phyloP scores from a whole-genome alignment of 2,329 filamentous ascomycete species.

The Trichophyton simii region DNA sequence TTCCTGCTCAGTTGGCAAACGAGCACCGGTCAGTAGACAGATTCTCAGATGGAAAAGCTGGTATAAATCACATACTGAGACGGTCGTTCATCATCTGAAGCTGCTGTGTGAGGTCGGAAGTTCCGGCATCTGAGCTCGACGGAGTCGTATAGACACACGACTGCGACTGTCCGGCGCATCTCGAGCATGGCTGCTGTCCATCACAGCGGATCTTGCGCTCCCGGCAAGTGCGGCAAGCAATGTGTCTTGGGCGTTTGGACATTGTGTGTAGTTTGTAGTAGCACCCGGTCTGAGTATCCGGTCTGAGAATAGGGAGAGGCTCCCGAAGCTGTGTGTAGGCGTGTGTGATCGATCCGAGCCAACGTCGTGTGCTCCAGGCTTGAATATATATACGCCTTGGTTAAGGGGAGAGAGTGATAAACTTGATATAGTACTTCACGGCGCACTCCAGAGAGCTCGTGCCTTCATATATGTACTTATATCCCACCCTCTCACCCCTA shows the following conservation, averaged over 20 bases:
- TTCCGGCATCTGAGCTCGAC: constrained; percentile 1
- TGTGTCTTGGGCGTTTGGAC: constrained; percentile 6
- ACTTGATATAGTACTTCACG: not conserved
- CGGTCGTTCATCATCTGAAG: constrained; percentile 6
- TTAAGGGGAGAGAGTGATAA: not conserved
- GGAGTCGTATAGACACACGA: constrained; percentile 4
- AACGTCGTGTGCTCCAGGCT: not conserved
- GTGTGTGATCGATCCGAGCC: not conserved
- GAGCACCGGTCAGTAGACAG: not conserved
- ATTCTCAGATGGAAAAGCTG: not conserved
- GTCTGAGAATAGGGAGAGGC: too few relatives aligned
- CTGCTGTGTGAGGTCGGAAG: constrained; percentile 1
- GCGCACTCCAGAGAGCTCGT: not conserved
- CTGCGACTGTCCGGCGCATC: constrained; percentile 3
- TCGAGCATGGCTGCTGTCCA: constrained; percentile 4
- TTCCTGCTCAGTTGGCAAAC: not conserved
- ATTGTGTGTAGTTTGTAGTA: not conserved
- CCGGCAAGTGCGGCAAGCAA: constrained; percentile 6
- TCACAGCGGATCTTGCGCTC: constrained; percentile 5
- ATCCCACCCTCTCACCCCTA: not conserved
- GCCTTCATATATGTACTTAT: constrained; percentile 4
- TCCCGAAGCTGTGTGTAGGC: not conserved
- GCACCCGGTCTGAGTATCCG: too few relatives aligned
- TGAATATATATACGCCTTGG: not conserved
- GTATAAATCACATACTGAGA: not conserved